These are phyloP conservation scores for Cordia subcordata DNA, from an alignment of 257 asterid species.

Conservation along the genomic window DNA sequence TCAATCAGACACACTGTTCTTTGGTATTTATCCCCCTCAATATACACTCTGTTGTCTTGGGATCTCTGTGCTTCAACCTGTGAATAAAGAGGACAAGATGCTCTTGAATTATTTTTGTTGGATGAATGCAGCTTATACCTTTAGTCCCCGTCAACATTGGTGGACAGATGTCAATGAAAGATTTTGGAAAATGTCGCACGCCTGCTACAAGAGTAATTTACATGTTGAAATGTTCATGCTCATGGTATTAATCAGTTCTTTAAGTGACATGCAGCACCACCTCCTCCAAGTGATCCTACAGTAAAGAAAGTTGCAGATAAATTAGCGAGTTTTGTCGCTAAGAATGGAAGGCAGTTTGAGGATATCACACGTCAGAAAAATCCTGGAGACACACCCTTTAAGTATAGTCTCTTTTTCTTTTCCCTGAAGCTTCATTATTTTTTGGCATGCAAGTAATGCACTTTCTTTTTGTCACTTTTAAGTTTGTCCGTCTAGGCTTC, in stretches of 20 bases:
- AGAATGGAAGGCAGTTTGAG: constrained; percentile 94
- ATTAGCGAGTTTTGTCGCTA: constrained; percentile 95
- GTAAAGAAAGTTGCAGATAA: constrained; percentile 90
- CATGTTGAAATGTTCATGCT: constrained; percentile 68
- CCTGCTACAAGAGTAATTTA: constrained; percentile 85
- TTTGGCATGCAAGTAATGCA: no score
- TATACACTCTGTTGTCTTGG: constrained; percentile 16
- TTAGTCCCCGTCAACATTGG: constrained; percentile 59
- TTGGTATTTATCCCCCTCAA: not conserved
- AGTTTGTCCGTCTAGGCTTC: not conserved
- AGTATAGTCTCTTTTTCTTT: constrained; percentile 45
- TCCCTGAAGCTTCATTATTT: not conserved
- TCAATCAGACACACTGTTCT: not conserved
- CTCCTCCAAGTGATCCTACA: constrained; percentile 89
- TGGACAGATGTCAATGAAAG: constrained; percentile 76
- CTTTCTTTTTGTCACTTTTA: no score
- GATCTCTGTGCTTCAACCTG: constrained; percentile 21
- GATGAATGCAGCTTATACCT: constrained; percentile 80
- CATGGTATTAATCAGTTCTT: constrained; percentile 91
- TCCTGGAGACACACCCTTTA: constrained; percentile 95
- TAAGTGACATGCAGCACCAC: constrained; percentile 97
- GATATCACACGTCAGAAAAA: constrained; percentile 81
- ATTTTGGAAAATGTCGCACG: constrained; percentile 78
- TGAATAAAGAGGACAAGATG: constrained; percentile 34
- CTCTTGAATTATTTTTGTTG: constrained; percentile 63